Conservation (phyloP, 768 basidiomycete species). For the Collybiopsis confluens region DNA sequence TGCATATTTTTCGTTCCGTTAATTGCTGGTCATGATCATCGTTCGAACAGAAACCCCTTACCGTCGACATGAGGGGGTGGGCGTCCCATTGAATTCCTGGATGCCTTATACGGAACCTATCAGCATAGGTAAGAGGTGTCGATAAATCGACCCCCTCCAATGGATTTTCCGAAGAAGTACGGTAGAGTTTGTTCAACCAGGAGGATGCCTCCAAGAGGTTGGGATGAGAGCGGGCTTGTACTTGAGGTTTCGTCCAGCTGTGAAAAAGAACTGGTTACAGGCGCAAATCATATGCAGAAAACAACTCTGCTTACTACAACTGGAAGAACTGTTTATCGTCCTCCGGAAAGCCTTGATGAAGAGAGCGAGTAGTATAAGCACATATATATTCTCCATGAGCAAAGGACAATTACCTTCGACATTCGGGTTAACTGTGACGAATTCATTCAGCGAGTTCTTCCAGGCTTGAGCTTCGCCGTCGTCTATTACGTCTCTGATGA, state of each 20-base stretch:
- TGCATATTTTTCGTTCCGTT: background rate
- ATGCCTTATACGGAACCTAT: constrained; percentile 59
- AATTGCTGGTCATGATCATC: background rate
- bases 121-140: constrained; percentile 54
- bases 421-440: constrained; percentile 52
- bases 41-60: constrained; percentile 5
- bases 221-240: constrained; percentile 52
- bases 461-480: constrained; percentile 51
- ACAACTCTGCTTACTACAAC: constrained; percentile 46
- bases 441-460: constrained; percentile 53
- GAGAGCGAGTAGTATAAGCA: background rate
- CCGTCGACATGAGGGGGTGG: constrained; percentile 27
- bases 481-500: constrained; percentile 59
- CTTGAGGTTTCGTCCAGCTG: constrained; percentile 35
- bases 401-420: constrained; percentile 39
- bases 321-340: constrained; percentile 70
- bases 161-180: constrained; percentile 21
- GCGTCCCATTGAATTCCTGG: constrained; percentile 45
- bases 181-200: constrained; percentile 47
- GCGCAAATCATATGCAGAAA: background rate
- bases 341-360: constrained; percentile 36
- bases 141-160: constrained; percentile 44
- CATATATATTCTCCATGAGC: background rate
- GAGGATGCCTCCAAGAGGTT: constrained; percentile 43
- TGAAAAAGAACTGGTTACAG: background rate